These are phyloP conservation scores for Pythium aphanidermatum DNA, from an alignment of 352 stramenopile species.

Conservation along the genomic window DNA sequence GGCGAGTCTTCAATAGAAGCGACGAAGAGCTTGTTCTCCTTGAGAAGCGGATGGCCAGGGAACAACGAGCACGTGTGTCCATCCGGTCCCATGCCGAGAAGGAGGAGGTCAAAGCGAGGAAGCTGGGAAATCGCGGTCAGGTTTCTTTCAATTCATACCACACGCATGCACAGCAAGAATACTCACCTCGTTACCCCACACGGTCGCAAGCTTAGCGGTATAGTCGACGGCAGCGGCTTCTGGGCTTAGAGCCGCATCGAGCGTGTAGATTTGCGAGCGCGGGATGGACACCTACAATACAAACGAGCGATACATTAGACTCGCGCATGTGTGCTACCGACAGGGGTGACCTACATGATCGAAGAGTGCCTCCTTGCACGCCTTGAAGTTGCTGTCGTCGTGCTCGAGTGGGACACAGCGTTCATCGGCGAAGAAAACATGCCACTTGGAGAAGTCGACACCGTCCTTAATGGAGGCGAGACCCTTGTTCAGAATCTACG, in stretches of 20 bases:
- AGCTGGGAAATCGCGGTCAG: slow-evolving; percentile 28
- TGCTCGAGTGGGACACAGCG: slow-evolving; percentile 91
- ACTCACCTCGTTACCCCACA: slow-evolving; percentile 57
- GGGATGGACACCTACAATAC: slow-evolving; percentile 77
- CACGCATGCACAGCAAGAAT: background rate
- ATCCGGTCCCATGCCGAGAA: slow-evolving; percentile 97
- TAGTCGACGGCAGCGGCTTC: slow-evolving; percentile 65
- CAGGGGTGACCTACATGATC: slow-evolving; percentile 62
- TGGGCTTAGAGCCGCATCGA: slow-evolving; percentile 76
- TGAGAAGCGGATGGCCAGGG: slow-evolving; percentile 90
- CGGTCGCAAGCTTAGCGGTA: slow-evolving; percentile 52
- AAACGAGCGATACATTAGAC: too few species aligned
- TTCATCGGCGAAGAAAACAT: slow-evolving; percentile 98
- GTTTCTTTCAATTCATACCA: background rate
- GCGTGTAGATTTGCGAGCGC: slow-evolving; percentile 86
- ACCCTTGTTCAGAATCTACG: slow-evolving; percentile 76
- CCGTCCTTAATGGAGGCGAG: slow-evolving; percentile 65
- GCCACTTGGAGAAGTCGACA: slow-evolving; percentile 94
- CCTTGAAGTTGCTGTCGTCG: slow-evolving; percentile 95
- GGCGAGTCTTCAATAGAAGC: slow-evolving; percentile 96
- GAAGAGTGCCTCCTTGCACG: slow-evolving; percentile 89
- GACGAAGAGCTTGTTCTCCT: slow-evolving; percentile 82
- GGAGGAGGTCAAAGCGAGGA: slow-evolving; percentile 91
- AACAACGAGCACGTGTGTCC: slow-evolving; percentile 99
- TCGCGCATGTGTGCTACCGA: too few species aligned